These are phyloP conservation scores for Stereocaulon alpinum DNA, from an alignment of 495 filamentous ascomycete genomes.

Conservation along the genomic window DNA sequence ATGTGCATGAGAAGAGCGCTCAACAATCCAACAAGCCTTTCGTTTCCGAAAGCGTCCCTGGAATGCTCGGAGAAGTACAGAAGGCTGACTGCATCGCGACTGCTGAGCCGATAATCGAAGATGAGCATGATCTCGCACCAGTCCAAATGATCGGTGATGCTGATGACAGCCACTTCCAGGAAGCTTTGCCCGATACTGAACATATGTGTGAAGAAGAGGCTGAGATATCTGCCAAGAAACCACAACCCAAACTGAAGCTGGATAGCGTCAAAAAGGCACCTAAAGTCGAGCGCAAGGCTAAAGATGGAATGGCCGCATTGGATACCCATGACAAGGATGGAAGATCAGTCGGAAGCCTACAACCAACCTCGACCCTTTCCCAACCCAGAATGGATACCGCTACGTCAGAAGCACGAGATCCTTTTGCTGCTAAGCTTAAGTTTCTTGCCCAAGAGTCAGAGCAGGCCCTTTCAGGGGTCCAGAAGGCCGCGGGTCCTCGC, in stretches of 20 bases:
- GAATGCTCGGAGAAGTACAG: too few species aligned
- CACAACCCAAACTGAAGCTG: neutral
- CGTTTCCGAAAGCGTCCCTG: neutral
- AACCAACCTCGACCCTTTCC: neutral
- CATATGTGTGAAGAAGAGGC: neutral
- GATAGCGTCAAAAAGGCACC: neutral
- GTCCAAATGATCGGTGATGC: neutral
- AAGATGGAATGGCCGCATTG: neutral
- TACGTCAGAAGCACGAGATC: neutral
- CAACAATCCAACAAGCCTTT: neutral
- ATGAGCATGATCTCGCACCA: neutral
- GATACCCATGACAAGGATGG: neutral
- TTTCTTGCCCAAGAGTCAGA: neutral
- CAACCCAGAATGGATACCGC: neutral
- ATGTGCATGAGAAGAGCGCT: too few species aligned
- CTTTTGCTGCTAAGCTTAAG: constrained; percentile 1
- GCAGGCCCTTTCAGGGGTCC: neutral
- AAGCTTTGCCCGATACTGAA: neutral
- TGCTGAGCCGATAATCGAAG: neutral
- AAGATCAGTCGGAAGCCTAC: too few species aligned
- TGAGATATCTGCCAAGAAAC: neutral
- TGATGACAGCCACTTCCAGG: neutral
- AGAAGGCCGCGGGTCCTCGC: neutral
- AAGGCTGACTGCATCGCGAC: too few species aligned
- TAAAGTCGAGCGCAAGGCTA: neutral